phyloP scores from a whole-genome alignment of 169 alveolate species.

The Prorocentrum cordatum region DNA sequence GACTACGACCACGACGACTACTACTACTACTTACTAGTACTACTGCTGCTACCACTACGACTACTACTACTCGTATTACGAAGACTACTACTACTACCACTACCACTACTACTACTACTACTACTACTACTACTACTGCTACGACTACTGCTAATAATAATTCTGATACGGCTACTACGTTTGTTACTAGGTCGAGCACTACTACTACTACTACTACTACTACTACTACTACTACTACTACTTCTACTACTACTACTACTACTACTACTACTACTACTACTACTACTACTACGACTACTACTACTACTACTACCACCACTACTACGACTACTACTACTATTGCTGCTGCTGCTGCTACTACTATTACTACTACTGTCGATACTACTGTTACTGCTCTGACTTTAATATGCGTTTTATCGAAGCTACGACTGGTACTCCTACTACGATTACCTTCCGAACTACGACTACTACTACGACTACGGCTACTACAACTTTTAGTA shows the following conservation, averaged over 20 bases:
- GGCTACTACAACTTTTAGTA: background rate
- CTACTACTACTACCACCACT: background rate
- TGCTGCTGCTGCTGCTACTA: constrained; percentile 1
- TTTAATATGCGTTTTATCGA: background rate
- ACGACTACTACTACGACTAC: background rate
- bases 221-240: background rate
- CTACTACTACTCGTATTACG: background rate
- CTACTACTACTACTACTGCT: background rate
- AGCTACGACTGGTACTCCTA: background rate
- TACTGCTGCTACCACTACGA: background rate
- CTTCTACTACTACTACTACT: background rate
- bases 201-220: background rate
- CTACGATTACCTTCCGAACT: background rate
- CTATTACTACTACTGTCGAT: background rate
- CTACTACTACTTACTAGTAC: background rate
- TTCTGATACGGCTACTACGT: background rate
- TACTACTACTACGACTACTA: background rate
- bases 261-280: background rate
- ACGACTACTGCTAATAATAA: background rate
- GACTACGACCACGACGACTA: background rate
- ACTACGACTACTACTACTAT: background rate
- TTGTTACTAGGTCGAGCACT: background rate
- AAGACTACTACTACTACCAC: background rate
- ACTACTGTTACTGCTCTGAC: background rate
- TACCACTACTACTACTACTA: background rate